phyloP scores from a whole-genome alignment of 148 eudicot genomes.

The Rhododendron ovatum region DNA sequence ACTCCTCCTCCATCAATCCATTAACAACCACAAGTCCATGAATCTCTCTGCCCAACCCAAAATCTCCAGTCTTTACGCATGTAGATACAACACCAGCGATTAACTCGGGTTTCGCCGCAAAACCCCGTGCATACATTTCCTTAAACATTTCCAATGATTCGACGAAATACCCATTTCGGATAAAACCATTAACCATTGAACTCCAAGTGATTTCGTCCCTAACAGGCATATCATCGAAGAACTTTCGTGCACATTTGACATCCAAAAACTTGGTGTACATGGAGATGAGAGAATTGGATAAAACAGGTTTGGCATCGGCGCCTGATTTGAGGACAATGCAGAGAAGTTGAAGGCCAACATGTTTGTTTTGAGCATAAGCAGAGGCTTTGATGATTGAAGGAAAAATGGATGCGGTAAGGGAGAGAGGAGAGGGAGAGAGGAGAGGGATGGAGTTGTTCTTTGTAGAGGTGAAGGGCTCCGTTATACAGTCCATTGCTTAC shows the following conservation, averaged over 20 bases:
- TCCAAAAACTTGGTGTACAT: slow-evolving; percentile 36
- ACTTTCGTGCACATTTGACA: slow-evolving; percentile 19
- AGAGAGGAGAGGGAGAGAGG: background rate
- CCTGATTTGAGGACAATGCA: slow-evolving; percentile 30
- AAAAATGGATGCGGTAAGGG: slow-evolving; percentile 30
- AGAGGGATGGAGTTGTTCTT: slow-evolving; percentile 16
- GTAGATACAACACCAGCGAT: slow-evolving; percentile 33
- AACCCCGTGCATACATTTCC: slow-evolving; percentile 34
- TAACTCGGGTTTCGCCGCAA: slow-evolving; percentile 41
- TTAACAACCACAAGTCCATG: slow-evolving; percentile 38
- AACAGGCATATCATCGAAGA: slow-evolving; percentile 44
- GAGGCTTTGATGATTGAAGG: slow-evolving; percentile 49
- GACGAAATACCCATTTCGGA: slow-evolving; percentile 31
- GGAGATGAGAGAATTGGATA: slow-evolving; percentile 44
- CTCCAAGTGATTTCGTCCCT: slow-evolving; percentile 47
- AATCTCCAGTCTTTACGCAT: slow-evolving; percentile 17
- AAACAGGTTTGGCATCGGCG: slow-evolving; percentile 19
- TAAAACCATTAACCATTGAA: slow-evolving; percentile 38
- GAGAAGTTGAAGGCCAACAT: slow-evolving; percentile 36
- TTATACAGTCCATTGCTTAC: background rate
- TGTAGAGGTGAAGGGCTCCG: background rate
- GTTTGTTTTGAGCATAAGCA: slow-evolving; percentile 21
- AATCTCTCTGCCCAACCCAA: slow-evolving; percentile 31
- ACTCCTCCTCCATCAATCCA: slow-evolving; percentile 23
- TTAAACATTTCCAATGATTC: slow-evolving; percentile 31